Evolutionary conservation across 225 moss, liverwort and hornwort species (phyloP).

Genomic region (Pseudisothecium myosuroides): DNA sequence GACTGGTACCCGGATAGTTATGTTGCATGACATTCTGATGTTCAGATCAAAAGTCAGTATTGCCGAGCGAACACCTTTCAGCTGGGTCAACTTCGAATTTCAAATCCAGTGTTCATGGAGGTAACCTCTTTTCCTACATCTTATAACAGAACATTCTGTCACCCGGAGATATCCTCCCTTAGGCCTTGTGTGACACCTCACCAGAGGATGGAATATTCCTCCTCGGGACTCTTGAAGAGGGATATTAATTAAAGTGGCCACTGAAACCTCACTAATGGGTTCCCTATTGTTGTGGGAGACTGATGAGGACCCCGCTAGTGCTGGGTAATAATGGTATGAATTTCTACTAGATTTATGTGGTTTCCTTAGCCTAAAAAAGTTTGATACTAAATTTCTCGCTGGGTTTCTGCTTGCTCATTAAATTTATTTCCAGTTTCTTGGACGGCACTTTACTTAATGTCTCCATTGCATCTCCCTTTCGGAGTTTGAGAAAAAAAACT

Average conservation of each 20-base stretch:
- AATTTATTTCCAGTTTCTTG: not conserved
- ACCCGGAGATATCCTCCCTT: not conserved
- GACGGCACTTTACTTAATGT: not conserved
- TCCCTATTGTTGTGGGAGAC: not conserved
- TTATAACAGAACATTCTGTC: not conserved
- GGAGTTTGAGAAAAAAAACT: not conserved
- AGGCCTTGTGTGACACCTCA: too few species aligned
- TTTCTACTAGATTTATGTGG: not conserved
- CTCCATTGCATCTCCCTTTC: not conserved
- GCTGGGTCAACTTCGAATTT: slow-evolving; percentile 72
- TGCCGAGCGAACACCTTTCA: slow-evolving; percentile 65
- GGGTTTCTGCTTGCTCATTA: not conserved
- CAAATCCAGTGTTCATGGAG: slow-evolving; percentile 87
- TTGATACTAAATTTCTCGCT: not conserved
- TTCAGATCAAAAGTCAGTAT: slow-evolving; percentile 70
- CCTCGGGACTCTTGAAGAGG: not conserved
- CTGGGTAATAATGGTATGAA: not conserved
- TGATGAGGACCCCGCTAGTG: not conserved
- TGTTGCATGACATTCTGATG: not conserved
- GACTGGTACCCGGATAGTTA: not conserved
- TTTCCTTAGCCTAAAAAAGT: not conserved
- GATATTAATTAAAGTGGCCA: not conserved
- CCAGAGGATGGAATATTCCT: not conserved
- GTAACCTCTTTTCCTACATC: slow-evolving; percentile 5
- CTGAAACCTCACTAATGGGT: not conserved